A percentile compares a stretch with the other conserved stretches of the same genome.
phyloP scores from a whole-genome alignment of 768 basidiomycete species.

The Lactarius hatsudake region DNA sequence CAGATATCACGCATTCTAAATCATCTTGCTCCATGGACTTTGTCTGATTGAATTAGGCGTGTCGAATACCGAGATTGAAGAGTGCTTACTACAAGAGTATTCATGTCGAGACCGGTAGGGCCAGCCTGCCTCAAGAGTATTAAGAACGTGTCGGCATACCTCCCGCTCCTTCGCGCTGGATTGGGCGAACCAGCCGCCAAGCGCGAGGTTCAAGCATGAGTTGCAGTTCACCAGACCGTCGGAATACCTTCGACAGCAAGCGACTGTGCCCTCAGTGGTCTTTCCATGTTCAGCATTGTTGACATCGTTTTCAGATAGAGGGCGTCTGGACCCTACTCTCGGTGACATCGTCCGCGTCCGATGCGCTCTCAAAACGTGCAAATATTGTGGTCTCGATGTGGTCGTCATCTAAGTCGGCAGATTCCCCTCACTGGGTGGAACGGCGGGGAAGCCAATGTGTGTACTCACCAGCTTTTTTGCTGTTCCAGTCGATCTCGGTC shows the following conservation, averaged over 20 bases:
- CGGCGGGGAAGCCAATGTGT: not conserved
- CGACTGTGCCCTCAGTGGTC: slow-evolving; percentile 41
- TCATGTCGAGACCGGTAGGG: slow-evolving; percentile 31
- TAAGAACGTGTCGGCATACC: not conserved
- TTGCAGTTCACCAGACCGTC: slow-evolving; percentile 36
- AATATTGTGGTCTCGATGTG: slow-evolving; percentile 71
- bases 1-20: slow-evolving; percentile 33
- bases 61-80: not conserved
- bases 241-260: slow-evolving; percentile 44
- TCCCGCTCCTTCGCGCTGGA: slow-evolving; percentile 18
- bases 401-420: slow-evolving; percentile 61
- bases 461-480: slow-evolving; percentile 76
- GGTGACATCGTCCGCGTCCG: slow-evolving; percentile 8
- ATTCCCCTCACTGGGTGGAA: not conserved
- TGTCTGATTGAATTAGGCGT: not conserved
- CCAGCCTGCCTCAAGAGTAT: slow-evolving; percentile 15
- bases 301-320: slow-evolving; percentile 5
- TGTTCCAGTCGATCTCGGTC: slow-evolving; percentile 71
- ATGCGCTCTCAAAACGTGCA: slow-evolving; percentile 37
- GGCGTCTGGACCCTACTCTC: not conserved
- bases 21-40: not conserved
- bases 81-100: slow-evolving; percentile 33
- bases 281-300: slow-evolving; percentile 40
- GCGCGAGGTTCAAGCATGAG: slow-evolving; percentile 32
- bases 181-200: slow-evolving; percentile 28